Conservation (phyloP, 371 early-diverging fungal species). For the Haplosporangium sp. region DNA sequence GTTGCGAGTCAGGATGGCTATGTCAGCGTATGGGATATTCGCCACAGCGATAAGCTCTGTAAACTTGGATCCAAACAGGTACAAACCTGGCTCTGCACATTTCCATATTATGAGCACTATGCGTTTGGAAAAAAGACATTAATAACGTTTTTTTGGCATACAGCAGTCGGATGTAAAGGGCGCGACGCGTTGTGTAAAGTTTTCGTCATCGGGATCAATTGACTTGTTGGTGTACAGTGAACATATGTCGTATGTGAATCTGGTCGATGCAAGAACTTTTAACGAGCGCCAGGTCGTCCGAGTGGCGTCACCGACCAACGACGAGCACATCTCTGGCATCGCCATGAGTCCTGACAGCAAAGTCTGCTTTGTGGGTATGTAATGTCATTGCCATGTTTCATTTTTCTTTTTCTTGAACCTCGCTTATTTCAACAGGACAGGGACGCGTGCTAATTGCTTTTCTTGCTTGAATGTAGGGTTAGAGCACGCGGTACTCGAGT, state of each 20-base stretch:
- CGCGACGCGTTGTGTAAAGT: constrained; percentile 87
- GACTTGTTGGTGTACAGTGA: constrained; percentile 88
- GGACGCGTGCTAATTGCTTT: not conserved
- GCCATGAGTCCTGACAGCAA: constrained; percentile 82
- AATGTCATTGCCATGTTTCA: not conserved
- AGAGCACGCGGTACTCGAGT: constrained; percentile 68
- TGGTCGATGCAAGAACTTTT: constrained; percentile 90
- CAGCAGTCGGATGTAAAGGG: constrained; percentile 77
- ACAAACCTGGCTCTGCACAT: not conserved
- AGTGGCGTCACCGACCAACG: constrained; percentile 63
- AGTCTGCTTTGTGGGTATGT: constrained; percentile 81
- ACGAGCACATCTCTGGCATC: constrained; percentile 86
- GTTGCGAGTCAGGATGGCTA: constrained; percentile 87
- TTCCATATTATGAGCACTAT: not conserved
- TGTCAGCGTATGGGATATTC: constrained; percentile 83
- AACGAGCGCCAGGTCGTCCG: constrained; percentile 74
- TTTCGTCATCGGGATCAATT: constrained; percentile 81
- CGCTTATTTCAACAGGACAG: not conserved
- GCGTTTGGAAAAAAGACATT: too few species aligned
- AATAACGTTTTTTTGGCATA: not conserved
- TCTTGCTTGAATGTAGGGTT: constrained; percentile 49
- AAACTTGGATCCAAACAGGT: constrained; percentile 57
- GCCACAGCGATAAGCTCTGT: constrained; percentile 63
- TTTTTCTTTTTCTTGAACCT: not conserved
- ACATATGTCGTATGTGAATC: constrained; percentile 86